Base-by-base conservation (phyloP, 2,329 filamentous ascomycete species). In the Aspergillus fischeri region DNA sequence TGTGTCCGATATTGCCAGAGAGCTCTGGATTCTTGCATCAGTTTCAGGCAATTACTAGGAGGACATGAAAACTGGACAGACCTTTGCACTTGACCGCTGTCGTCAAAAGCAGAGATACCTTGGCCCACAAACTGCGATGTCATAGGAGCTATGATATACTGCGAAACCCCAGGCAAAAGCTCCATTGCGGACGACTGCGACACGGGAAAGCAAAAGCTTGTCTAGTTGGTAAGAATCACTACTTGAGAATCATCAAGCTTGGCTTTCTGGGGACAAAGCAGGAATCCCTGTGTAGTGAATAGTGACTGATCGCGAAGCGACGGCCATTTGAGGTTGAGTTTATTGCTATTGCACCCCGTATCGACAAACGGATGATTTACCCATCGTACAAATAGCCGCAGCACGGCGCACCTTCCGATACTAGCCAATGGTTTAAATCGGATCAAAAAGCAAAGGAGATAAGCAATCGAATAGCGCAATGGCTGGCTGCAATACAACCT, bases 1-100 rank as follows among this genome's bases (percentile, higher is more conserved):
- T 60, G 56, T 4, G 62, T 64, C 4, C 67, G 65, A 47, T 62
- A 61, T 52, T 59, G 63, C 69, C 68, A 71, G 25, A 63, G 25
- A 14, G 42, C 48, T 11, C 63, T 65, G 24, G 2, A 41, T 42
- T n/a, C n/a, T 17, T 47, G 28, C 21, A 20, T 47, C 21, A 53
- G 53, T 5, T 17, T 48, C 55, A 11, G 52, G 20, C 42, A 41
- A 47, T 41, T 48, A 20, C 1, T 3, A 11, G 4, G 20, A 4
- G 14, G 2, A 47, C 20, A 11, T 0, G 5, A 4, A 32, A 47
- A 6, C 2, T n/a, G 2, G 11, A 50, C 56, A 51, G 9, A 58
- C 56, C 56, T 58, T 38, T 48, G 21, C 17, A 44, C 29, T 45
- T 25, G 44, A 4, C 24, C 44, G 14, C 44, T 47, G 44, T 27